These are phyloP conservation scores for Logfia minima DNA, from an alignment of 129 eudicot species.

Conservation along the genomic window DNA sequence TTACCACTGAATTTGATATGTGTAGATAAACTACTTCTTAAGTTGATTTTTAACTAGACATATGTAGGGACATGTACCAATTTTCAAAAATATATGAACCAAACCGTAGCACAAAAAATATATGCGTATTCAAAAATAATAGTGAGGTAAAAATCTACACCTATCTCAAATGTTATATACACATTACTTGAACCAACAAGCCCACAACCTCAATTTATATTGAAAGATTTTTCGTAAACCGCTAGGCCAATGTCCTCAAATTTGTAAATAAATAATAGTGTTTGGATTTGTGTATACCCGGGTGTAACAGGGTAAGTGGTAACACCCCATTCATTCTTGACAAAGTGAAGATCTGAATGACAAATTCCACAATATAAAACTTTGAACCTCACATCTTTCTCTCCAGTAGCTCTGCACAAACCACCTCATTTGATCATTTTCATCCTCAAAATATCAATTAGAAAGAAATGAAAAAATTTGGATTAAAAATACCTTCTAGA, in stretches of 20 bases:
- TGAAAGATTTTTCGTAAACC: too few species aligned
- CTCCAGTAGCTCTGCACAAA: constrained; percentile 28
- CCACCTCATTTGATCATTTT: background rate
- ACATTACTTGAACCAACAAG: too few species aligned
- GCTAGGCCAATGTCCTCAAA: too few species aligned
- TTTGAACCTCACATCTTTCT: constrained; percentile 37
- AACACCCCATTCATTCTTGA: constrained; percentile 55
- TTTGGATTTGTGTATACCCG: constrained; percentile 27
- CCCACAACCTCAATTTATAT: too few species aligned
- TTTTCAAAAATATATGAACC: too few species aligned
- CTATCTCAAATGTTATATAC: too few species aligned
- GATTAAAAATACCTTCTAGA: constrained; percentile 32
- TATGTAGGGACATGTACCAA: too few species aligned
- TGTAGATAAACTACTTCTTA: too few species aligned
- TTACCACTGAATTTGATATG: too few species aligned
- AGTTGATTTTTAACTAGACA: background rate
- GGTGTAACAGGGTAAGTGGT: constrained; percentile 42
- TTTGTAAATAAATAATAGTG: background rate
- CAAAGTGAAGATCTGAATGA: constrained; percentile 55
- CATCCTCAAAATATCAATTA: background rate
- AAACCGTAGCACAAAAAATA: too few species aligned
- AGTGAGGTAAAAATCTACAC: too few species aligned
- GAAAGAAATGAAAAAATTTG: background rate
- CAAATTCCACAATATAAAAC: constrained; percentile 34
- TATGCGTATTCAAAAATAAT: too few species aligned